Evolutionary conservation across 23 red algal genomes (phyloP), one percentile per base, ranked within the genome.

Genomic region (Cyanidioschyzon merolae): DNA sequence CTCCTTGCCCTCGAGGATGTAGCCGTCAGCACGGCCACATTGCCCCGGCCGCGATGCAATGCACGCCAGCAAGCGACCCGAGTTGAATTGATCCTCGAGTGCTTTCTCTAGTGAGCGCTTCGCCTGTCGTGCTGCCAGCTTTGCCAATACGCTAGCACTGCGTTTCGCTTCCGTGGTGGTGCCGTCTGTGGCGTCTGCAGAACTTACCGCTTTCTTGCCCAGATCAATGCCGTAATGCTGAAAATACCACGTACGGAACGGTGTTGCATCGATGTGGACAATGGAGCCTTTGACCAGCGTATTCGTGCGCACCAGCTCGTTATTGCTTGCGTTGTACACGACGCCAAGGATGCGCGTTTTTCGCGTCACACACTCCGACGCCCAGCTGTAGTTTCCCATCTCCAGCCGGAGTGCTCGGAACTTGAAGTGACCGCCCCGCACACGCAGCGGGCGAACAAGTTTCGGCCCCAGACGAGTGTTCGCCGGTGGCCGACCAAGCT

Each of bases 311-410:
- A 98, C 94, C 38, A 98, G 80, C 54, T 98, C 94, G 58, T 98
- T 98, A 77, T 98, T 98, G 39, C 87, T 90, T 2, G 94, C 94
- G 57, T 98, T 98, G 82, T 98, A 98, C 27, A 92, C 89, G 0
- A 98, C 94, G 59, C 84, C 85, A 18, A 98, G 63, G 50, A 98
- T 83, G 34, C 94, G 80, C 36, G 88, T 83, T 63, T 98, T 98
- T 37, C 74, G 74, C 37, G 85, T 81, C 50, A 76, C 67, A 0
- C 84, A 80, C 79, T 98, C 88, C n/a, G 88, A 91, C 0, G 83
- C 80, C 94, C 94, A 98, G 30, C 87, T 76, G 76, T 90, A 98
- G 76, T 91, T 98, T 37, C 94, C 94, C 1, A 76, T 79, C 76
- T 98, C 94, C 12, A 98, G 71, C 39, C 94, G 88, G 58, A 98